A percentile compares a stretch with the other conserved stretches of the same genome.
Evolutionary conservation across 2,329 filamentous ascomycete species (phyloP).

Genomic region (Aspergillus pseudoterreus): DNA sequence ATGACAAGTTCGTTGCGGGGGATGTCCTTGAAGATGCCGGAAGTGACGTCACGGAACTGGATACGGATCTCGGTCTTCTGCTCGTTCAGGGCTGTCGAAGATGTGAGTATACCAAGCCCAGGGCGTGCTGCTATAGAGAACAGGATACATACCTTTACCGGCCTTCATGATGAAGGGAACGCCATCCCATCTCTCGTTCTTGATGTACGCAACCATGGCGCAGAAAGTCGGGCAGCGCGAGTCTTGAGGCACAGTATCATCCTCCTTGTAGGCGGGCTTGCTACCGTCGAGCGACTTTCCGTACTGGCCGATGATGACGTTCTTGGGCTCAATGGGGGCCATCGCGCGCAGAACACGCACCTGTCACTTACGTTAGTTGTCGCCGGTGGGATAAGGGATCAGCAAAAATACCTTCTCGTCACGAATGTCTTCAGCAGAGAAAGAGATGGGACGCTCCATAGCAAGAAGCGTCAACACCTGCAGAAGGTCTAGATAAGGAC

Average conservation of each 20-base stretch:
- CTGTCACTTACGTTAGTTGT: constrained; percentile 12
- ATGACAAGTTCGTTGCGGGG: constrained; percentile 98
- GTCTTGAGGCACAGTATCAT: constrained; percentile 95
- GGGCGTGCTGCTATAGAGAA: neutral
- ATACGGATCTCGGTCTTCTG: constrained; percentile 99
- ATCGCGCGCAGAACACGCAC: constrained; percentile 93
- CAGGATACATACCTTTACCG: constrained; percentile 62
- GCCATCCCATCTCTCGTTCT: constrained; percentile 99
- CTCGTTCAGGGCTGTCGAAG: constrained; percentile 74
- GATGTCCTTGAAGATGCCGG: constrained; percentile 99
- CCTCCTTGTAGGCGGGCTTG: constrained; percentile 98
- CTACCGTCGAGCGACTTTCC: constrained; percentile 91
- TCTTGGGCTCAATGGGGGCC: constrained; percentile 94
- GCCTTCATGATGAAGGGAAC: constrained; percentile 99
- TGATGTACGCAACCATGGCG: constrained; percentile 95
- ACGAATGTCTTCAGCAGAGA: constrained; percentile 95
- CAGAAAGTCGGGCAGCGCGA: constrained; percentile 98
- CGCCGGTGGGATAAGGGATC: neutral
- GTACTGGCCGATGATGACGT: constrained; percentile 99
- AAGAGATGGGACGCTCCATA: constrained; percentile 98
- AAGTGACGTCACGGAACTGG: constrained; percentile 99
- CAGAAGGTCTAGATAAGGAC: constrained; percentile 62
- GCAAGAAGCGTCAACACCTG: constrained; percentile 94
- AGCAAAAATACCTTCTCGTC: constrained; percentile 70
- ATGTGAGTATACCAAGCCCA: constrained; percentile 14